Evolutionary conservation across 2,329 filamentous ascomycete genomes (phyloP), one percentile per base, ranked within the genome.

Genomic region (Domatiomyces catenatus): DNA sequence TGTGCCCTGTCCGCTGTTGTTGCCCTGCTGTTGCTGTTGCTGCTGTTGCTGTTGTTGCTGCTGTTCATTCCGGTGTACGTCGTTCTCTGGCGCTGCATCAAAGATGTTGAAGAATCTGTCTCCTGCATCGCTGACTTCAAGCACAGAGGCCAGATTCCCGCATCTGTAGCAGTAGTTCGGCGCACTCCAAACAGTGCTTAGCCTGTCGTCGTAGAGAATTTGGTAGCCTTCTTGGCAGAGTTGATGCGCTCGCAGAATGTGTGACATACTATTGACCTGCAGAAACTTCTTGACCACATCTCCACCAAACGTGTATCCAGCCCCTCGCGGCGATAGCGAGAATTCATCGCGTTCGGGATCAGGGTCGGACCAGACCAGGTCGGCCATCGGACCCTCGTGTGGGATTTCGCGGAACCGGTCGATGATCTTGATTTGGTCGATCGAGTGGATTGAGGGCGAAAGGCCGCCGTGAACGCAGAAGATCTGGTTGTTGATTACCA

Each of bases 341-440:
- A 98, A 98, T 67, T 98, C 92, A 68, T 98, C 92, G 51, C 89
- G 79, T 61, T 98, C 92, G n/a, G 86, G 84, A 65, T 98, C 92
- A 0, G 92, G 92, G 65, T 98, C 92, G 18, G 88, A 94, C 92
- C 92, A 98, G 28, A 98, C 92, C 4, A 98, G 73, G 67, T 98
- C 92, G n/a, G 92, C 92, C 92, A 98, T 98, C 32, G 92, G 92
- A 0, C 92, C 92, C 69, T 98, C 92, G 69, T 98, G 92, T 4
- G 92, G 92, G 53, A 98, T 98, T 66, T 98, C 92, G 59, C 92
- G 83, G 73, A 96, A 98, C 45, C 92, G 86, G 70, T 98, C 92
- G 65, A 98, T 96, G 67, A 98, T 94, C 69, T 98, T 96, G 70
- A 98, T 96, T 70, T 98, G 92, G 67, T 98, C 92, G 64, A 98